These are phyloP conservation scores for Aspergillus nanangensis DNA, from an alignment of 495 filamentous ascomycete species.

Conservation along the genomic window DNA sequence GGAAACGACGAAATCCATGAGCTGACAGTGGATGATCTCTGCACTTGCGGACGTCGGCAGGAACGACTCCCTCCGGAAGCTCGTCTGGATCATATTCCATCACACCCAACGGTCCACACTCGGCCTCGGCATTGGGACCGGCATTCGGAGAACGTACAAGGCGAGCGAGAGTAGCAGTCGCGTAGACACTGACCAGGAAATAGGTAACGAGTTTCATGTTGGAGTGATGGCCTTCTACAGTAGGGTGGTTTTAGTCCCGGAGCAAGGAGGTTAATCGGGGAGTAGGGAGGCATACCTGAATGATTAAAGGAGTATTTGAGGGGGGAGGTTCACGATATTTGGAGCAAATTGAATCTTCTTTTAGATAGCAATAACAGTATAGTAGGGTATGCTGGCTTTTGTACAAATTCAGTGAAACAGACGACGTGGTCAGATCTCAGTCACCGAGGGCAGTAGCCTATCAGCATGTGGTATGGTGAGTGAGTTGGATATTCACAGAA, in stretches of 20 bases:
- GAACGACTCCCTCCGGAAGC: slow-evolving; percentile 14
- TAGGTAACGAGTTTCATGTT: slow-evolving; percentile 17
- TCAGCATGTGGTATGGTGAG: too few species aligned
- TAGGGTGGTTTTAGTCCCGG: slow-evolving; percentile 12
- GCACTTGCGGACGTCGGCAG: slow-evolving; percentile 18
- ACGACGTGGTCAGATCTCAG: too few species aligned
- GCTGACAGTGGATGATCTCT: slow-evolving; percentile 16
- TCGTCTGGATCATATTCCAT: slow-evolving; percentile 17
- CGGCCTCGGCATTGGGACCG: slow-evolving; percentile 16
- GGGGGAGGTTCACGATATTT: too few species aligned
- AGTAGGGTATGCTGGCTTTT: too few species aligned
- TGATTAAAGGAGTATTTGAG: too few species aligned
- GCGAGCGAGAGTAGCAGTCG: slow-evolving; percentile 14
- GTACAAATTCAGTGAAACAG: too few species aligned
- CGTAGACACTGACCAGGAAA: slow-evolving; percentile 14
- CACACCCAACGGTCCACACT: slow-evolving; percentile 17
- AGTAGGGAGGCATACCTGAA: too few species aligned
- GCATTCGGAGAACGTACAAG: slow-evolving; percentile 16
- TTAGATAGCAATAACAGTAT: too few species aligned
- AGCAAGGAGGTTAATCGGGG: too few species aligned
- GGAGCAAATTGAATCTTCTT: too few species aligned
- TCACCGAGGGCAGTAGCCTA: too few species aligned
- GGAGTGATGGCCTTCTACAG: slow-evolving; percentile 11
- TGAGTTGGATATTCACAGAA: too few species aligned
- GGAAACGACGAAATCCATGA: slow-evolving; percentile 13